These are phyloP conservation scores for Oenanthe sinensis DNA, from an alignment of 129 eudicot genomes.

Conservation along the genomic window DNA sequence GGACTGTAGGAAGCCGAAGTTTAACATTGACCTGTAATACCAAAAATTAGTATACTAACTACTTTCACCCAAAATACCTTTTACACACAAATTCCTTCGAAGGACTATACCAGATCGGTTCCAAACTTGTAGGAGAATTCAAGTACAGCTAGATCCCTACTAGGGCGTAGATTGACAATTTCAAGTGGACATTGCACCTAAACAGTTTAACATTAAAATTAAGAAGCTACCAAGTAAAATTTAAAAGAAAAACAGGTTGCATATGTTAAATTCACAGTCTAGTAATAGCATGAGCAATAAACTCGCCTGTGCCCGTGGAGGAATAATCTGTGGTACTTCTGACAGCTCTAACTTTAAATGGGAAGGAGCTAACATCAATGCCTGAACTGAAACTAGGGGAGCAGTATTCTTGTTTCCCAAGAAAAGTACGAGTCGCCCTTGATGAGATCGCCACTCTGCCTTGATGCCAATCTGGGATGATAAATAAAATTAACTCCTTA, in stretches of 20 bases:
- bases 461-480: conserved; percentile 55
- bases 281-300: neutral
- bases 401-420: conserved; percentile 54
- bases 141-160: conserved; percentile 90
- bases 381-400: conserved; percentile 55
- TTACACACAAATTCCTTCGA: neutral
- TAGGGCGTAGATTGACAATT: conserved; percentile 71
- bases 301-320: conserved; percentile 60
- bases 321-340: conserved; percentile 53
- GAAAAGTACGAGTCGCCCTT: conserved; percentile 54
- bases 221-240: neutral
- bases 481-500: neutral
- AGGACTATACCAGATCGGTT: conserved; percentile 42
- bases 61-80: neutral
- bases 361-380: conserved; percentile 46
- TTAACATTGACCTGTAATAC: conserved; percentile 65
- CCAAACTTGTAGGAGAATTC: conserved; percentile 85
- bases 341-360: conserved; percentile 53
- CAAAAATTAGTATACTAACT: conserved; percentile 4
- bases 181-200: conserved; percentile 97
- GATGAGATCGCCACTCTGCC: conserved; percentile 66
- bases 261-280: neutral
- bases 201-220: neutral
- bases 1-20: conserved; percentile 79
- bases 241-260: neutral